Evolutionary conservation across 2,329 filamentous ascomycete species (phyloP), one percentile per base, ranked within the genome.

Genomic region (Paecilomyces niveus): DNA sequence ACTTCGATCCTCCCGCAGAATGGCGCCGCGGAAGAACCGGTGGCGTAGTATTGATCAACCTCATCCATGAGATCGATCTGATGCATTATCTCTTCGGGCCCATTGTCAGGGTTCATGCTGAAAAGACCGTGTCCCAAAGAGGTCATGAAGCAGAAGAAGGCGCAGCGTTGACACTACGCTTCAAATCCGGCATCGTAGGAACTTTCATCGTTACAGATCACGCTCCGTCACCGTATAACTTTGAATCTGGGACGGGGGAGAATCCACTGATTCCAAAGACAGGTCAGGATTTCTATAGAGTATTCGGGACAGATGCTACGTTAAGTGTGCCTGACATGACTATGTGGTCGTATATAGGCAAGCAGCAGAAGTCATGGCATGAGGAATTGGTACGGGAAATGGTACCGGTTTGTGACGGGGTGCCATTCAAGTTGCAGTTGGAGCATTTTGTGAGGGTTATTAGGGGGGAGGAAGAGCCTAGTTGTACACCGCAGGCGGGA

Each of bases 51-150:
- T 70, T 81, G 2, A 85, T 85, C 60, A 86, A 86, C 64, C 70
- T 86, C 51, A 78, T 85, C n/a, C 83, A 86, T 63, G 84, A 86
- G 54, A 72, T 86, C 45, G 84, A 86, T 60, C 70, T 85, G 0
- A 70, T 86, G 18, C 83, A 85, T 53, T 79, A 81, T 66, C 70
- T 85, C 1, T 76, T 86, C 26, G 82, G 83, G 0, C 78, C 81
- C 0, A 81, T 86, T 26, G 65, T 67, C 0, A 72, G 79, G 0
- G 78, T 85, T 0, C 78, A 80, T 33, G 83, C 81, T 0, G 80
- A 85, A 62, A 70, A 74, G 54, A 79, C 75, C 0, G 54, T 66
- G 0, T 75, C 79, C 0, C 77, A 78, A 33, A 74, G 83, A 0
- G 70, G 72, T 0, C 77, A 80, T 57, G 72, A 76, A 2, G 83